A percentile compares a stretch with the other conserved stretches of the same genome.
Evolutionary conservation across 169 alveolate species (phyloP).

Genomic region (Eimeria praecox): DNA sequence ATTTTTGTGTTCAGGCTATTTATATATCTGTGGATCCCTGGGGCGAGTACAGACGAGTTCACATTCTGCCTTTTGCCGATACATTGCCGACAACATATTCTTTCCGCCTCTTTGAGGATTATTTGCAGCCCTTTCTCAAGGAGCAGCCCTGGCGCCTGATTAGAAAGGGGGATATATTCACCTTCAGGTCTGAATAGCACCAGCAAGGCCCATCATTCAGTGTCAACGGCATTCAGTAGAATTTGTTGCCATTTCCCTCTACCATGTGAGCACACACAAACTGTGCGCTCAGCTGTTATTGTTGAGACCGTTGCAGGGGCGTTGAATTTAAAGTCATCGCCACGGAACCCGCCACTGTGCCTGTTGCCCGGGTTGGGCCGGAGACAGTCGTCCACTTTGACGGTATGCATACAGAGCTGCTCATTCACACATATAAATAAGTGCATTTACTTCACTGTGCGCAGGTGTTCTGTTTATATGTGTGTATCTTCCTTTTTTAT

Average conservation of each 20-base stretch:
- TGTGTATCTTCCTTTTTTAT: too few species aligned
- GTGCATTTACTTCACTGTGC: background rate
- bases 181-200: slow-evolving; percentile 75
- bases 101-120: slow-evolving; percentile 86
- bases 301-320: slow-evolving; percentile 78
- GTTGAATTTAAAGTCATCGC: slow-evolving; percentile 87
- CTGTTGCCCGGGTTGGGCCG: slow-evolving; percentile 82
- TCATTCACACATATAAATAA: background rate
- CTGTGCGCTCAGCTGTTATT: background rate
- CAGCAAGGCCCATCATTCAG: background rate
- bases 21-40: slow-evolving; percentile 87
- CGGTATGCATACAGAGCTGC: background rate
- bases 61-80: slow-evolving; percentile 87
- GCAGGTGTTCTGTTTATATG: too few species aligned
- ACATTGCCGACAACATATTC: slow-evolving; percentile 87
- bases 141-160: slow-evolving; percentile 83
- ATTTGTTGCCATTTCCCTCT: background rate
- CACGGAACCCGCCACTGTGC: slow-evolving; percentile 75
- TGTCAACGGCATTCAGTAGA: background rate
- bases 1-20: slow-evolving; percentile 82
- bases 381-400: slow-evolving; percentile 75
- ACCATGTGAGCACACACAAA: background rate
- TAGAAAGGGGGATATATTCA: slow-evolving; percentile 84
- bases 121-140: slow-evolving; percentile 85
- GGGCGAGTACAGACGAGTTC: slow-evolving; percentile 85